phyloP scores from a whole-genome alignment of 192 early-diverging fungal species.

The Podochytrium sp. region DNA sequence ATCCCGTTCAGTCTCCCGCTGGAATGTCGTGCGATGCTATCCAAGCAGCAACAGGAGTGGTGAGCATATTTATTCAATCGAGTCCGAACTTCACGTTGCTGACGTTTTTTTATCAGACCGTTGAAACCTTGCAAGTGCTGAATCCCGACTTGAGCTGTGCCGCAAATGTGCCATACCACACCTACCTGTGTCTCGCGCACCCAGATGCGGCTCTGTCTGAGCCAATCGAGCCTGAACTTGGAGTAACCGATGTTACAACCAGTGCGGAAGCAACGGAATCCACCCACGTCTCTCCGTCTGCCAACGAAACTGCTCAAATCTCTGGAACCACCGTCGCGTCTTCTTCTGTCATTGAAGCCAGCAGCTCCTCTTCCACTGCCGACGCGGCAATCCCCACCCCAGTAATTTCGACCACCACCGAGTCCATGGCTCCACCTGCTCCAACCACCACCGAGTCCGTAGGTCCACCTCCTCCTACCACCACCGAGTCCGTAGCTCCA shows the following conservation, averaged over 20 bases:
- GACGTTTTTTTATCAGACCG: background rate
- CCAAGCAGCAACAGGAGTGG: slow-evolving; percentile 16
- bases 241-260: background rate
- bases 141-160: slow-evolving; percentile 11
- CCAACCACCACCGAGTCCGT: background rate
- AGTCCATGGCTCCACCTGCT: too few species aligned
- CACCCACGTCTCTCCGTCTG: too few species aligned
- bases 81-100: background rate
- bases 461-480: background rate
- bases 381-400: too few species aligned
- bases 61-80: background rate
- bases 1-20: background rate
- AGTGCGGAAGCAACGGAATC: too few species aligned
- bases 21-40: background rate
- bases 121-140: background rate
- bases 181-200: background rate
- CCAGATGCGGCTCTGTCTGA: background rate
- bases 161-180: background rate
- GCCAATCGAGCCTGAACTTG: background rate
- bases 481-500: background rate
- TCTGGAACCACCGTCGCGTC: too few species aligned
- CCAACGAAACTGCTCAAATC: too few species aligned
- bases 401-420: too few species aligned
- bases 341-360: too few species aligned
- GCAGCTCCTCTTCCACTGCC: background rate